Conservation (phyloP, 306 rosid genomes). For the Castanopsis chinensis region DNA sequence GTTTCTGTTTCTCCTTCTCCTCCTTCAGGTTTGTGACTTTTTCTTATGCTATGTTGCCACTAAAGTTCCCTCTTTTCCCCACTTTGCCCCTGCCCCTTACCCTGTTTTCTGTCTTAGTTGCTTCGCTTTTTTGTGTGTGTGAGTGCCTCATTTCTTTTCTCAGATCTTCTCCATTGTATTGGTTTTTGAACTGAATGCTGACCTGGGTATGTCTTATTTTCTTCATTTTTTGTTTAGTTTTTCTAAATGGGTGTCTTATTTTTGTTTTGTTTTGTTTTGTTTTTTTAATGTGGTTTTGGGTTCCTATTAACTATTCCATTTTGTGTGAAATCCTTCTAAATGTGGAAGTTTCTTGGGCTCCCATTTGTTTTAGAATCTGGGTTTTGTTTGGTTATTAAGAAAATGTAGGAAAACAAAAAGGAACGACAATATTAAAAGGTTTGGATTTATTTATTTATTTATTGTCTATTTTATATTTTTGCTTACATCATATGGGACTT, state of each 20-base stretch:
- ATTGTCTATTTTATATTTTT: not conserved
- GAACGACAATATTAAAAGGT: not conserved
- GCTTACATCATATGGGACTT: not conserved
- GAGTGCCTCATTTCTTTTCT: not conserved
- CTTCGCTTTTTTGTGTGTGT: not conserved
- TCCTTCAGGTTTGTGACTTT: conserved; percentile 35
- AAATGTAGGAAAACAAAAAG: not conserved
- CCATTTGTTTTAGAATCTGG: not conserved
- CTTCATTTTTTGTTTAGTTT: not conserved
- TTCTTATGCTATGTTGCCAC: not conserved
- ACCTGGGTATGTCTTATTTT: not conserved
- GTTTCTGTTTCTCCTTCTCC: not conserved
- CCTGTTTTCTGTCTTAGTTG: not conserved
- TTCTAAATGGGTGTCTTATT: not conserved
- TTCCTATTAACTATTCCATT: not conserved
- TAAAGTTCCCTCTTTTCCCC: not conserved
- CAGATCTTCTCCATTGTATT: conserved; percentile 53
- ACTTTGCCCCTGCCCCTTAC: conserved; percentile 3
- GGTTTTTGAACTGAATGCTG: conserved; percentile 20
- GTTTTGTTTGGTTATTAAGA: not conserved
- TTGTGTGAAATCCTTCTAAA: not conserved
- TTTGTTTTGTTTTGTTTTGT: too few species aligned
- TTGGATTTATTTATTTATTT: not conserved
- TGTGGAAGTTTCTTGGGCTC: not conserved
- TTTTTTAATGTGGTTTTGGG: not conserved